A percentile compares a stretch with the other conserved stretches of the same genome.
Conservation (phyloP, 73 alveolate species). For the Paramecium bursaria region DNA sequence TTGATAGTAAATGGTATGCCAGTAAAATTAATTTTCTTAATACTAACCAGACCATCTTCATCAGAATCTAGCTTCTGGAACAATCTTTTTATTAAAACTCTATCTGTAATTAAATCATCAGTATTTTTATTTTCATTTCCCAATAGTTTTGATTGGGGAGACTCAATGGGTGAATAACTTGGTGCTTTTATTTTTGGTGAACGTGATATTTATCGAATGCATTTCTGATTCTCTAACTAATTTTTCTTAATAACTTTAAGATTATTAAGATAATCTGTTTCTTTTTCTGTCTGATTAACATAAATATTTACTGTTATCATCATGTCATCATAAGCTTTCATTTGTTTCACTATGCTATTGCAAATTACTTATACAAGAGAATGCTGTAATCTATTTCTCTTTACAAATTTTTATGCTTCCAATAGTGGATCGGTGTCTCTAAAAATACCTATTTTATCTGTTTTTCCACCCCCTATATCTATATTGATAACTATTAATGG, state of each 20-base stretch:
- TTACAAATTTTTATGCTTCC: conserved; percentile 9
- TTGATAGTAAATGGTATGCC: conserved; percentile 1
- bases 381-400: not conserved
- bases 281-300: conserved; percentile 10
- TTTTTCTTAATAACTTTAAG: not conserved
- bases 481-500: conserved; percentile 25
- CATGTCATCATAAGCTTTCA: conserved; percentile 59
- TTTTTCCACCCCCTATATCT: conserved; percentile 4
- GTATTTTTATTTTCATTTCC: not conserved
- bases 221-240: not conserved
- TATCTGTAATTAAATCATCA: conserved; percentile 36
- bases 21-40: conserved; percentile 4
- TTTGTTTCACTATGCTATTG: conserved; percentile 25
- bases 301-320: conserved; percentile 16
- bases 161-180: not conserved
- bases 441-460: conserved; percentile 3
- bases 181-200: not conserved
- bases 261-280: not conserved
- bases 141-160: not conserved
- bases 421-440: conserved; percentile 12
- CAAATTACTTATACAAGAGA: conserved; percentile 1
- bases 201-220: not conserved
- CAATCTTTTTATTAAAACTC: conserved; percentile 27
- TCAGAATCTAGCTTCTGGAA: conserved; percentile 44
- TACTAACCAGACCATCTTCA: conserved; percentile 40